These are phyloP conservation scores for Sclerotinia nivalis DNA, from an alignment of 2,329 filamentous ascomycete species.

Conservation along the genomic window DNA sequence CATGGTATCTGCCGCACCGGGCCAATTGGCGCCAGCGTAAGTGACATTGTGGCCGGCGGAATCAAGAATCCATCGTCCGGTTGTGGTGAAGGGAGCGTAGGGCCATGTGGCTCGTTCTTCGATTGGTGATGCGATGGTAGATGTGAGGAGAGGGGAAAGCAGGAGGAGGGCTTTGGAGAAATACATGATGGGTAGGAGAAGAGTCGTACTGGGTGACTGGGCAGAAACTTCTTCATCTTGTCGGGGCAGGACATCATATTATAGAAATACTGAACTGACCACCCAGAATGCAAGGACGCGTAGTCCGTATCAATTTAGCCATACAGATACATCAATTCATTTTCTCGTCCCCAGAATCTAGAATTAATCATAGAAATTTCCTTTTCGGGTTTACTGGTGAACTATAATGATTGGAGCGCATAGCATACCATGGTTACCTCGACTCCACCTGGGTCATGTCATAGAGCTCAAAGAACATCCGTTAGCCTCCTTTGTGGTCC, in stretches of 20 bases:
- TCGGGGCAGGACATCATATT: constrained; percentile 1
- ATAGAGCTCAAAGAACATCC: not conserved
- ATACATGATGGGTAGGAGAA: constrained; percentile 14
- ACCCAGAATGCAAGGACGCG: not conserved
- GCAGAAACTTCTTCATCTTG: not conserved
- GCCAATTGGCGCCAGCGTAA: constrained; percentile 62
- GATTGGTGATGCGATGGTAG: not conserved
- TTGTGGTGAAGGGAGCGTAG: constrained; percentile 17
- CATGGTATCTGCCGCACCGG: constrained; percentile 62
- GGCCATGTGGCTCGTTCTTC: constrained; percentile 13
- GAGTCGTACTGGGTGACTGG: not conserved
- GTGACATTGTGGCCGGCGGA: constrained; percentile 45
- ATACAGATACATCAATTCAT: not conserved
- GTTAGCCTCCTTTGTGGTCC: no score
- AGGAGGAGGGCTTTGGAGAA: constrained; percentile 7
- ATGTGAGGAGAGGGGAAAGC: constrained; percentile 3
- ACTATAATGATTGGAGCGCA: constrained; percentile 17
- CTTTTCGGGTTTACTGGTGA: no score
- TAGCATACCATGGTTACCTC: not conserved
- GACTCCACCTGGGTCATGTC: not conserved
- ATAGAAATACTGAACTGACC: constrained; percentile 1
- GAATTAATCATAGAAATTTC: not conserved
- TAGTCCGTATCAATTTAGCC: not conserved
- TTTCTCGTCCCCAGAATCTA: not conserved
- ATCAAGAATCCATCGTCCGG: constrained; percentile 31